Evolutionary conservation across 176 grass and related monocot species (phyloP).

Genomic region (Carex parvula): DNA sequence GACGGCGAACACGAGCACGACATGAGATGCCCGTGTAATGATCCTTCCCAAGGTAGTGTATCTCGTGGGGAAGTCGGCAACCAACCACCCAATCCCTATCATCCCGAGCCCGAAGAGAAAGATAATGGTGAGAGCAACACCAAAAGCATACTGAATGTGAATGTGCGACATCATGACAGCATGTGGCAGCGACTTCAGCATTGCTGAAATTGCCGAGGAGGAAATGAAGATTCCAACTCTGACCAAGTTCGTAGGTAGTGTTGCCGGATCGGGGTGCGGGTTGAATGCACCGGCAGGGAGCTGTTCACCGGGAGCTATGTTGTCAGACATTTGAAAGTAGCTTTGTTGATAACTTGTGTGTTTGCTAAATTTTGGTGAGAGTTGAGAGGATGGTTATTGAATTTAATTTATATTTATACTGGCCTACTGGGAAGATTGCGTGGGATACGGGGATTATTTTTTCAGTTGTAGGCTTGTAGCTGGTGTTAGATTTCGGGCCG

Average conservation of each 20-base stretch:
- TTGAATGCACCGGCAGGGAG: background rate
- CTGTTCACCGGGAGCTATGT: background rate
- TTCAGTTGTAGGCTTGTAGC: no score
- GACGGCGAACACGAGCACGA: background rate
- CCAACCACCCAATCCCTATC: background rate
- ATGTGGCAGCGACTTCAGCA: background rate
- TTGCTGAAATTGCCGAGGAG: background rate
- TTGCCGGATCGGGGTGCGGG: background rate
- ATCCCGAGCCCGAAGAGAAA: conserved; percentile 1
- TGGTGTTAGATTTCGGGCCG: no score
- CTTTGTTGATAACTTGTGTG: no score
- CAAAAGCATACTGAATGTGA: background rate
- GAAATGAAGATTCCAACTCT: background rate
- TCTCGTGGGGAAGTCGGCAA: background rate
- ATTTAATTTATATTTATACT: no score
- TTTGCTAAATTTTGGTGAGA: no score
- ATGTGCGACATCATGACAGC: background rate
- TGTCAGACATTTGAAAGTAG: background rate
- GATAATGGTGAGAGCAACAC: background rate
- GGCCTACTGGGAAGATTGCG: no score
- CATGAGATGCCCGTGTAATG: background rate
- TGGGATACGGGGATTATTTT: no score
- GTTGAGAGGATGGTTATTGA: fast-evolving
- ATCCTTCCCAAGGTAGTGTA: background rate
- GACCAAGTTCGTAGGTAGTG: background rate